Evolutionary conservation across 1,284 basidiomycete species (phyloP), one percentile per base, ranked within the genome.

Genomic region (Austroboletus niveus): DNA sequence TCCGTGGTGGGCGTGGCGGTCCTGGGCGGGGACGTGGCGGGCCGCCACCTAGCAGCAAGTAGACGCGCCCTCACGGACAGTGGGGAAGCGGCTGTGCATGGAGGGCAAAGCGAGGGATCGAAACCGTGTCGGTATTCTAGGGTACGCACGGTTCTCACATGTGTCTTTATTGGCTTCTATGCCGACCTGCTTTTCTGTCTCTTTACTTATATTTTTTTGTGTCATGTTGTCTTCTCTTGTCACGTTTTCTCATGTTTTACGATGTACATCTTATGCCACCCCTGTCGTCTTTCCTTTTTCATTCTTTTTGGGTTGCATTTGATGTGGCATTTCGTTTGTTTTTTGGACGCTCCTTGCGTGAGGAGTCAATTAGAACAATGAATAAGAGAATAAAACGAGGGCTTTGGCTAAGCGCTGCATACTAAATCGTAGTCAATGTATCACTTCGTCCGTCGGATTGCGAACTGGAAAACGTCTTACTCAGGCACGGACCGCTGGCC

Each of bases 1-100:
- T 60, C 58, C 55, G 67, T 5, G 61, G 63, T 14, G 65, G 66
- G 4, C 68, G 71, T 39, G 72, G 74, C 49, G 72, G 73, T 14
- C 60, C 65, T 45, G 65, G 68, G 24, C 66, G 70, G 45, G 68
- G 66, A 46, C 68, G 72, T 38, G 67, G 69, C 45, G 69, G 47
- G 10, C 67, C 69, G 22, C 22, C 17, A 32, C 53, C 60, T 15
- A 40, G 54, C 42, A 48, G 42, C 49, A 65, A 65, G 49, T 65
- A 66, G 39, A 45, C 7, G 15, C 17, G 3, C 4, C 15, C 17
- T 4, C 32, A 8, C 20, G 44, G 48, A 4, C 46, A 41, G 51
- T 42, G 27, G 53, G 53, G 20, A 45, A 43, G 50, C 47, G 45
- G 22, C 22, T 22, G 27, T 45, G 43, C 35, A 40, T 35, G 40